These are phyloP conservation scores for Trichaptum fuscoviolaceum DNA, from an alignment of 768 basidiomycete species.

Conservation along the genomic window DNA sequence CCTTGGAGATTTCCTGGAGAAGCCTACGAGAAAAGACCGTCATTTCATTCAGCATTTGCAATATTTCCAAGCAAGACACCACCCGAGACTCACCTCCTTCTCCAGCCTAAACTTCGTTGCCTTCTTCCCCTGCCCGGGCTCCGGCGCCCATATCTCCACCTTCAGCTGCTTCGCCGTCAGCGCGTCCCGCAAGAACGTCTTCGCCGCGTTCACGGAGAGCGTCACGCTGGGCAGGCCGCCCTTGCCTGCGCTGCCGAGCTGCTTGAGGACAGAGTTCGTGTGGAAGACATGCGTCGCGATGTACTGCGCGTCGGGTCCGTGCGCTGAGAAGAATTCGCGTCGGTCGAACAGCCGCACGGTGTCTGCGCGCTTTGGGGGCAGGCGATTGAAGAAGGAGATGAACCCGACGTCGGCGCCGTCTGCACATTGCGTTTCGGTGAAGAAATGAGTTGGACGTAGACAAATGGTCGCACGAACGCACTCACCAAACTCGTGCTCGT, in stretches of 20 bases:
- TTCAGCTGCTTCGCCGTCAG: conserved; percentile 85
- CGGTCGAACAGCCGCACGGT: conserved; percentile 87
- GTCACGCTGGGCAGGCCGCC: conserved; percentile 72
- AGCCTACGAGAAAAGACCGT: conserved; percentile 38
- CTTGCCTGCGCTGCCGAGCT: conserved; percentile 66
- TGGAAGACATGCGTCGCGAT: conserved; percentile 79
- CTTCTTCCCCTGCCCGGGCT: conserved; percentile 70
- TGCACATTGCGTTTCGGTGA: not conserved
- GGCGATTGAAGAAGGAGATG: conserved; percentile 57
- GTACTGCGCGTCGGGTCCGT: conserved; percentile 84
- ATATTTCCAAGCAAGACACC: conserved; percentile 6
- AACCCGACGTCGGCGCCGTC: conserved; percentile 77
- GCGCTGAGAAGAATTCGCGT: conserved; percentile 77
- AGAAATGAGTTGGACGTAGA: not conserved
- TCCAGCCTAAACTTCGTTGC: conserved; percentile 68
- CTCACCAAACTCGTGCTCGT: conserved; percentile 29
- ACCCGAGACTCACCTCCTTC: conserved; percentile 56
- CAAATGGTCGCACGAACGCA: not conserved
- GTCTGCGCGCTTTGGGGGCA: conserved; percentile 64
- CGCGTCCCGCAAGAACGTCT: conserved; percentile 80
- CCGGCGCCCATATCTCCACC: conserved; percentile 85
- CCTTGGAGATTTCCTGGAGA: conserved; percentile 70
- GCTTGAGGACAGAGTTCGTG: conserved; percentile 91
- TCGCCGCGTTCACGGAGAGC: conserved; percentile 71
- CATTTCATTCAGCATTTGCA: conserved; percentile 5